phyloP scores from a whole-genome alignment of 2,329 filamentous ascomycete genomes.

The Penicillium psychrosexuale region DNA sequence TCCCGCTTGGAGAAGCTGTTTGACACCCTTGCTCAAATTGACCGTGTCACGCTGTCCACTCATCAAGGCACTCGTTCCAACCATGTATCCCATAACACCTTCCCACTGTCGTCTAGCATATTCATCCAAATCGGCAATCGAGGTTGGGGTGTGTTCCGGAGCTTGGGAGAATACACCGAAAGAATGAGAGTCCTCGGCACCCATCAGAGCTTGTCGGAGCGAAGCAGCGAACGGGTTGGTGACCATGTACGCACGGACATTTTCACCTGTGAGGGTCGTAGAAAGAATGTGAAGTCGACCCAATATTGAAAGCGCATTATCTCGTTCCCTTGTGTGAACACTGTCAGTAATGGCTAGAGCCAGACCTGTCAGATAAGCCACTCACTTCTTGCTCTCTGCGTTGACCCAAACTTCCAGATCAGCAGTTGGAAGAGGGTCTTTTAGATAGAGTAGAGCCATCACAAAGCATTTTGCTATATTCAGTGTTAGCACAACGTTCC shows the following conservation, averaged over 20 bases:
- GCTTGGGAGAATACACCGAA: conserved; percentile 82
- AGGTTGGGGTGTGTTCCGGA: conserved; percentile 61
- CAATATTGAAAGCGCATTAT: conserved; percentile 77
- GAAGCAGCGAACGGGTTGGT: conserved; percentile 79
- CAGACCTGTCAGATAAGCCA: background rate
- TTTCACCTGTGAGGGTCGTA: conserved; percentile 58
- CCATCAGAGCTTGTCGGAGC: conserved; percentile 80
- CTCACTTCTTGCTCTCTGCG: conserved; percentile 58
- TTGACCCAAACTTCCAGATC: conserved; percentile 86
- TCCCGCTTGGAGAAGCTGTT: conserved; percentile 75
- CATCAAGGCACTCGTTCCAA: conserved; percentile 55
- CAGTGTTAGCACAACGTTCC: conserved; percentile 13
- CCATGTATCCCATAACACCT: conserved; percentile 91
- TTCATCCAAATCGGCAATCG: conserved; percentile 71
- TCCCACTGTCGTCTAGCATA: conserved; percentile 93
- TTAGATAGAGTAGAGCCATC: conserved; percentile 91
- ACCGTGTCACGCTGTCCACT: conserved; percentile 47
- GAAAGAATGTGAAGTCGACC: conserved; percentile 82
- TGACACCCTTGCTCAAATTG: conserved; percentile 71
- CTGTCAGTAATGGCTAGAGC: background rate
- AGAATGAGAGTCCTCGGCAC: conserved; percentile 77
- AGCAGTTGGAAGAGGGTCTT: conserved; percentile 70
- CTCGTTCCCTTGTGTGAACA: conserved; percentile 61
- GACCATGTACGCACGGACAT: conserved; percentile 69
- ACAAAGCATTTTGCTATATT: conserved; percentile 83